Percentiles rank a stretch among this genome's conserved stretches.
Evolutionary conservation across 257 asterid species (phyloP).

Genomic region (Fraxinus anomala): DNA sequence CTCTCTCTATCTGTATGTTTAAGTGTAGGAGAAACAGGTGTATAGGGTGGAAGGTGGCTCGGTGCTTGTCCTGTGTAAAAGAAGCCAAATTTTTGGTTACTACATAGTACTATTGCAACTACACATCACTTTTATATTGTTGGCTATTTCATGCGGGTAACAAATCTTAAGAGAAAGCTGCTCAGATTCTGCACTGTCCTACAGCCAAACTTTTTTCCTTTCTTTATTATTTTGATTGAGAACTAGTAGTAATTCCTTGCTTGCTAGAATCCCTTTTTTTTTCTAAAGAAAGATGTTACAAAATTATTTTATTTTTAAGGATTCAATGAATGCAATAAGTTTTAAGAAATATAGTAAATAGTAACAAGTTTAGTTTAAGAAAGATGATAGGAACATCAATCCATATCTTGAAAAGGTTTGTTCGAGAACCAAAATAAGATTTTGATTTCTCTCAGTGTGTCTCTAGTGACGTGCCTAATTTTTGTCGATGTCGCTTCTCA

Average conservation of each 20-base stretch:
- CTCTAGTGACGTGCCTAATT: no score
- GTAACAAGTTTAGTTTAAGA: no score
- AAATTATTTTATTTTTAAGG: neutral
- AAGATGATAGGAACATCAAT: neutral
- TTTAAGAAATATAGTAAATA: no score
- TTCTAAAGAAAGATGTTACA: no score
- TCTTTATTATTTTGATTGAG: neutral
- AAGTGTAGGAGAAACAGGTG: slow-evolving; percentile 42
- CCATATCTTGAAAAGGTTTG: neutral
- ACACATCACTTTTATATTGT: slow-evolving; percentile 5
- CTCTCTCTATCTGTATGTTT: slow-evolving; percentile 3
- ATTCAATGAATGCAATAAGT: neutral
- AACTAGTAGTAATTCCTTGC: no score
- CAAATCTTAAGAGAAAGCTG: slow-evolving; percentile 34
- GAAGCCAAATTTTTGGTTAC: slow-evolving; percentile 39
- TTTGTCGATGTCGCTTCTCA: neutral
- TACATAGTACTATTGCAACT: slow-evolving; percentile 10
- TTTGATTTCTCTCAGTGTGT: neutral
- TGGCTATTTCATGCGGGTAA: slow-evolving; percentile 38
- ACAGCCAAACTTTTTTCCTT: neutral
- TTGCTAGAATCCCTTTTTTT: no score
- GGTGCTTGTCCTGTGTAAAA: slow-evolving; percentile 35
- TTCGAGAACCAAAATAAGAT: slow-evolving; percentile 10
- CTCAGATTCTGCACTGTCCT: slow-evolving; percentile 22
- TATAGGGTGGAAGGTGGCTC: slow-evolving; percentile 46